Percentiles rank a stretch among this genome's conserved stretches.
These are phyloP conservation scores for Hevea brasiliensis DNA, from an alignment of 345 rosid species.

Conservation along the genomic window DNA sequence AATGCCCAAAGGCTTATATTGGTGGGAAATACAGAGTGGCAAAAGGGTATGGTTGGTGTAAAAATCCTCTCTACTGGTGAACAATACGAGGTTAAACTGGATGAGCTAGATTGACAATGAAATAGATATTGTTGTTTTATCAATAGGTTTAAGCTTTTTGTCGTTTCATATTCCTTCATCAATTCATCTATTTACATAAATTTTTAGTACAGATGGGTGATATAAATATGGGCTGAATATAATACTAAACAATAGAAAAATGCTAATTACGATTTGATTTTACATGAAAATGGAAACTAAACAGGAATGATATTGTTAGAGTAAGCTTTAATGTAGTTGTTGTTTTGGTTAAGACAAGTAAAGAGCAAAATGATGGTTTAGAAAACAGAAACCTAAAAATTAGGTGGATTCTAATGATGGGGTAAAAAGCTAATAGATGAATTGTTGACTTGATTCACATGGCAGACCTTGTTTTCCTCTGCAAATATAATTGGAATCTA, in stretches of 20 bases:
- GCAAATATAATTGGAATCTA: not conserved
- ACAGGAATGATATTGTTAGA: not conserved
- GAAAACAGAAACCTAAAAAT: too few relatives aligned
- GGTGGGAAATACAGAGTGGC: constrained; percentile 80
- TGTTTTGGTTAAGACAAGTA: not conserved
- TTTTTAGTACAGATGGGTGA: not conserved
- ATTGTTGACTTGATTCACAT: too few relatives aligned
- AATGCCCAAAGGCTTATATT: constrained; percentile 72
- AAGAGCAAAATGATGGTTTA: not conserved
- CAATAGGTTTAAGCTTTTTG: not conserved
- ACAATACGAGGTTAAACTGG: constrained; percentile 73
- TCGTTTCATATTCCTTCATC: not conserved
- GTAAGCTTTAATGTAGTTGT: not conserved
- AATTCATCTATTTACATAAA: not conserved
- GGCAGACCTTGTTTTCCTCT: not conserved
- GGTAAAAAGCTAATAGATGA: too few relatives aligned
- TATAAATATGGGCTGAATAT: too few relatives aligned
- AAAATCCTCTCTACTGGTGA: constrained; percentile 73
- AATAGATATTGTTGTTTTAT: not conserved
- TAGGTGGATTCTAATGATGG: too few relatives aligned
- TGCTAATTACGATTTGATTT: too few relatives aligned
- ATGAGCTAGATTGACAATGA: constrained; percentile 50
- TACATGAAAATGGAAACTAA: too few relatives aligned
- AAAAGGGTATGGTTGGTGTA: constrained; percentile 74
- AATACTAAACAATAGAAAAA: not conserved